Base-by-base conservation (phyloP, 495 filamentous ascomycete species). In the Ascodesmis nigricans region DNA sequence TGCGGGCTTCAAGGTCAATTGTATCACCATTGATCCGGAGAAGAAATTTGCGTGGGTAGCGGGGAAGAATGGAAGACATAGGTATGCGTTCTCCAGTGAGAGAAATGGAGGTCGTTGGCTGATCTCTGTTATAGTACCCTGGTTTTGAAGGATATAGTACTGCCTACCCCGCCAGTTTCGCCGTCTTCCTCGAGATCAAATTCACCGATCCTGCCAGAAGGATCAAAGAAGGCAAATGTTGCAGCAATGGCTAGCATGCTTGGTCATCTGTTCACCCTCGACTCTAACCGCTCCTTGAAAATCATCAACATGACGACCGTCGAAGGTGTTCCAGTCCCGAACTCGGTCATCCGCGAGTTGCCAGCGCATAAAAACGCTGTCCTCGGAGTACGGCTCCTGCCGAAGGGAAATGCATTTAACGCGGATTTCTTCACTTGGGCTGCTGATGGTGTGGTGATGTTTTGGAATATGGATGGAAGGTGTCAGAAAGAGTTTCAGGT, bases 341-440 rank as follows among this genome's bases (percentile, higher is more conserved):
- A 51, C 33, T 44, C 43, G 24, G 37, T 52, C 32, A 39, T 52
- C 29, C 47, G 48, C 16, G 49, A 52, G 58, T 67, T 66, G 29
- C 69, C 71, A 5, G 83, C 78, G 25, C 80, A 84, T 49, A 65
- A 71, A 26, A 78, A 80, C 41, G 60, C 80, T 2, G 73, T 90
- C 15, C 58, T 80, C 21, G 87, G 90, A 16, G 69, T 91, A 20
- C 59, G 67, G 35, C 46, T 67, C 3, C 53, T 92, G 3, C 49
- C 53, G 19, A 60, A 66, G 0, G 73, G 75, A 40, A 45, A 53
- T 4, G 49, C 66, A 1, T 49, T 45, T 22, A 56, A 64, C 6
- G 73, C 78, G 1, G 65, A 71, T 18, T 91, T 93, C 50, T 74
- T 78, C 44, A 91, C 81, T 0, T 95, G 80, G 78, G 78, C 82